Evolutionary conservation across 345 rosid species (phyloP).

Genomic region (Moricandia moricandioides): DNA sequence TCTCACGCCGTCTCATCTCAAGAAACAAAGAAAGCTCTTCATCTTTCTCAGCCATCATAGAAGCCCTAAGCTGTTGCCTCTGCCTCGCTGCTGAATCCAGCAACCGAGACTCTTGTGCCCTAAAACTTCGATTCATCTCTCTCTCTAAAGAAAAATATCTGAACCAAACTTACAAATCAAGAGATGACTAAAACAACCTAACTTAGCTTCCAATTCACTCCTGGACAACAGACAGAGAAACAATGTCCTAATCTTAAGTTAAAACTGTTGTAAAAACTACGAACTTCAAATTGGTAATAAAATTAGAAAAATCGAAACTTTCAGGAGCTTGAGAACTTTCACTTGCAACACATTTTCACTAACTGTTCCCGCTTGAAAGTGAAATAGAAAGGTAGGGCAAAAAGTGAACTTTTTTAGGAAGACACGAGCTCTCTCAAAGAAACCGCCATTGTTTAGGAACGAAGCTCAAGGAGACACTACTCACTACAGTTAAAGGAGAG

Average conservation of each 20-base stretch:
- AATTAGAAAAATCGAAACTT: constrained; percentile 29
- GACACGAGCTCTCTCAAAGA: constrained; percentile 27
- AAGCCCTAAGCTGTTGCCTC: constrained; percentile 73
- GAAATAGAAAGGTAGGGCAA: constrained; percentile 8
- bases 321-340: constrained; percentile 6
- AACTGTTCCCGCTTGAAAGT: constrained; percentile 23
- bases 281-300: constrained; percentile 8
- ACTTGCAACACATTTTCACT: constrained; percentile 21
- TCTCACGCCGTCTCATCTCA: constrained; percentile 89
- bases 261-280: neutral
- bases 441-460: constrained; percentile 35
- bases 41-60: constrained; percentile 85
- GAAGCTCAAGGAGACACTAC: constrained; percentile 24
- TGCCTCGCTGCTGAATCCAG: constrained; percentile 71
- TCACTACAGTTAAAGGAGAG: neutral
- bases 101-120: constrained; percentile 74
- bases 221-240: constrained; percentile 2
- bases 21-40: constrained; percentile 90
- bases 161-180: constrained; percentile 32
- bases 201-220: constrained; percentile 46
- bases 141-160: neutral
- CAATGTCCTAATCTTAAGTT: constrained; percentile 32
- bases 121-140: constrained; percentile 91
- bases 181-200: constrained; percentile 26
- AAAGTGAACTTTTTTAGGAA: constrained; percentile 13